Evolutionary conservation across 2,329 filamentous ascomycete species (phyloP), one percentile per base, ranked within the genome.

Genomic region (Aureobasidium leucospermi): DNA sequence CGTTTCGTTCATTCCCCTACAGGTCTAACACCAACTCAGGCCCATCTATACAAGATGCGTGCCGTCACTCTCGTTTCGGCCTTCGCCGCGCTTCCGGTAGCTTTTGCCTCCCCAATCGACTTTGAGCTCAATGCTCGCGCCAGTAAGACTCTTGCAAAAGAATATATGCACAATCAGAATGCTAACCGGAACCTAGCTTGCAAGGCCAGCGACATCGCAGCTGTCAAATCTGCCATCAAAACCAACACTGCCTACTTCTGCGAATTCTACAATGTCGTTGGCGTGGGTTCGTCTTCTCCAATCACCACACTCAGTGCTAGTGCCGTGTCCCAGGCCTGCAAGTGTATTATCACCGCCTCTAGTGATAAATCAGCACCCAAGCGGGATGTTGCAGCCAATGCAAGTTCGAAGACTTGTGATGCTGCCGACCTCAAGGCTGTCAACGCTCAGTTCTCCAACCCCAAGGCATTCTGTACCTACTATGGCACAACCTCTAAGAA

Each of bases 11-110:
- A 16, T 28, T 10, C 42, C n/a, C 34, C 34, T 19, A n/a, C 7
- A 42, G 3, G 16, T 19, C 16, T 28, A 45, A 23, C 23, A 19
- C 19, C 23, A 23, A 45, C 11, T 16, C 42, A 11, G 42, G n/a
- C n/a, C 16, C 42, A 45, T 45, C 42, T 45, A 28, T 45, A 45
- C 45, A 48, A 48, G 45, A 48, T 48, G 45, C 45, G 45, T 48
- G 45, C 29, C 45, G 31, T 32, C 23, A 4, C 45, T n/a, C 13
- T 48, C 45, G 28, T 48, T 29, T 32, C 45, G 28, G 23, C 45
- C 4, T 23, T 48, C 16, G 19, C 28, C 11, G 45, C 23, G 2
- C 23, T 48, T 10, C 45, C 45, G 13, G 45, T 23, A 31, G 45
- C 29, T 2, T 48, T 48, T 31, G 45, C 45, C 13, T 48, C 45